Base-by-base conservation (phyloP, 2,329 filamentous ascomycete species). In the Pochonia chlamydosporia region DNA sequence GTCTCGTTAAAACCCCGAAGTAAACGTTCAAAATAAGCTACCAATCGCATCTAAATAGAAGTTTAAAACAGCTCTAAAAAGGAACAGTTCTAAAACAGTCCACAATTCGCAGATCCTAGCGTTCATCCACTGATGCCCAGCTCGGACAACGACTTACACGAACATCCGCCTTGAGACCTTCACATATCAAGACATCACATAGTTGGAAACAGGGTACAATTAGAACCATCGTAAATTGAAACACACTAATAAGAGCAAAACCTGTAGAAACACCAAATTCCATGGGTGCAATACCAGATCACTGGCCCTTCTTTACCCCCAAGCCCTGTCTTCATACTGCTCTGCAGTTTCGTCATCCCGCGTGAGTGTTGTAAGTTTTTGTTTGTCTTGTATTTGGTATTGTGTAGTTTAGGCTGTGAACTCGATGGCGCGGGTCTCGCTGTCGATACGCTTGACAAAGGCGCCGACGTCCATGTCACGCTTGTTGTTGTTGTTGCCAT, bases 351-450 rank as follows among this genome's bases (percentile, higher is more conserved):
- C 31, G 20, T 35, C 20, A 35, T 16, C 16, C 20, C 20, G 20
- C 14, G 14, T 16, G 14, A 5, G n/a, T 35, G 31, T 35, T 3
- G 35, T n/a, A n/a, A n/a, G 18, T 39, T 39, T 23, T 11, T 39
- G 23, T 20, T 21, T 39, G 20, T 39, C 8, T 28, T 8, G 13
- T 8, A 28, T 18, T 39, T 21, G 18, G 30, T 14, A 14, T 21
- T 37, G 35, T 37, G 14, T 23, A 11, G 21, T 39, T 54, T 49
- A 55, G 18, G 50, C 52, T 7, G 33, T 41, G 45, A 55, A 55
- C 40, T 44, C 45, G 18, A 55, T 25, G n/a, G 48, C 52, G 13
- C 53, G 48, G 8, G 39, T 49, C 43, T 40, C 18, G 2, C 28
- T 26, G 40, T 51, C 46, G n/a, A 47, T 43, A 23, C 43, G 43